A percentile compares a stretch with the other conserved stretches of the same genome.
Conservation (phyloP, 352 stramenopile species). For the Phytophthora sp. region DNA sequence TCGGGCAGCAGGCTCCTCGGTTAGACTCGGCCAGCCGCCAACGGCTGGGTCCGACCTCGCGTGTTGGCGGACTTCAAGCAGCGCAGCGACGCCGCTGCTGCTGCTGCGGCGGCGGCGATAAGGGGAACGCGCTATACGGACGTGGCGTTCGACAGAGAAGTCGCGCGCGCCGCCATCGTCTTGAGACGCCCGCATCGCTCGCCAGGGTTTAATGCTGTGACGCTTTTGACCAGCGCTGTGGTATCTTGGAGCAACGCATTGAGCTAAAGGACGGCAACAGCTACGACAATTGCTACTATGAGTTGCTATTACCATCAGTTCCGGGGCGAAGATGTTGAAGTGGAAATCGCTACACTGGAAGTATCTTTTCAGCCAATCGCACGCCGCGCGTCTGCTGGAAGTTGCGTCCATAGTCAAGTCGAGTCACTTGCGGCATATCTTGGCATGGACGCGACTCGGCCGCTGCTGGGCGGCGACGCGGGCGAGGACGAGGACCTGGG, state of each 20-base stretch:
- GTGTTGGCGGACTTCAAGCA: not conserved
- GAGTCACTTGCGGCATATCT: slow-evolving; percentile 13
- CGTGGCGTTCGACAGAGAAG: slow-evolving; percentile 18
- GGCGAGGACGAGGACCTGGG: slow-evolving; percentile 26
- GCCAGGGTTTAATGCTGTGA: too few species aligned
- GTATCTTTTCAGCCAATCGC: slow-evolving; percentile 17
- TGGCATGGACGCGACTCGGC: slow-evolving; percentile 57
- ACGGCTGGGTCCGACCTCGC: slow-evolving; percentile 10
- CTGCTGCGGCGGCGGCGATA: not conserved
- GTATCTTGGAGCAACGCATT: too few species aligned
- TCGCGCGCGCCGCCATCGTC: slow-evolving; percentile 13
- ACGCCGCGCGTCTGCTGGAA: slow-evolving; percentile 7
- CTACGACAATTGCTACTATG: too few species aligned
- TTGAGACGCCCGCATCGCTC: slow-evolving; percentile 27
- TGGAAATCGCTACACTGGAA: not conserved
- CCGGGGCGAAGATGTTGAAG: too few species aligned
- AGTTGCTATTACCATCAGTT: too few species aligned
- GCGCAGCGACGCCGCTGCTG: not conserved
- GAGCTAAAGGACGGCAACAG: too few species aligned
- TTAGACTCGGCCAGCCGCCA: not conserved
- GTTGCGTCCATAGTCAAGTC: slow-evolving; percentile 8
- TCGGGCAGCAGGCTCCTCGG: slow-evolving; percentile 3
- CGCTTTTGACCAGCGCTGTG: too few species aligned
- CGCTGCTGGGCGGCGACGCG: slow-evolving; percentile 48
- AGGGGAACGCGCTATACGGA: slow-evolving; percentile 21